Evolutionary conservation across 2,329 filamentous ascomycete genomes (phyloP), one percentile per base, ranked within the genome.

Genomic region (Cryphonectria naterciae): DNA sequence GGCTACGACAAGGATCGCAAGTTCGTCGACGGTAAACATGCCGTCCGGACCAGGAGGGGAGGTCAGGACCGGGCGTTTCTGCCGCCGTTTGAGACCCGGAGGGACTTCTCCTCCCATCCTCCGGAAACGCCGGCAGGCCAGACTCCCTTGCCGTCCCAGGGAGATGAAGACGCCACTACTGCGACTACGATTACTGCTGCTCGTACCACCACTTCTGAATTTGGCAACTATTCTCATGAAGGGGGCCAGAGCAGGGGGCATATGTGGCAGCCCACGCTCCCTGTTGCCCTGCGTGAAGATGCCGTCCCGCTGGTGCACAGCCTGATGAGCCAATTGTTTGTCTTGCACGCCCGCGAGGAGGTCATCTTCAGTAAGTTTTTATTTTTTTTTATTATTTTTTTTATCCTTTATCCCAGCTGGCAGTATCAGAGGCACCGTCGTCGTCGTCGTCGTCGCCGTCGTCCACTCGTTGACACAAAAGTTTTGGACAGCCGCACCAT

Each of bases 1-100:
- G 82, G 81, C n/a, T 83, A 82, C 71, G 78, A 81, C 62, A 77
- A 78, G 43, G 72, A 72, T 54, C 74, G 79, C 72, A 83, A 84
- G 74, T 83, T 83, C 68, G 79, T 84, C 35, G 74, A 76, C 25
- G 80, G 76, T 25, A 83, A 83, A 73, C 82, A 83, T 71, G 74
- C 76, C 22, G 78, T 83, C 65, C 78, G 80, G 35, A 75, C 77
- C 68, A 75, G 77, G 37, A 69, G 67, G 54, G 75, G 67, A 39
- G 75, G 1, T 32, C 65, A 52, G 52, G 43, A 54, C 25, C 52
- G 25, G 52, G 52, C 28, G 10, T 7, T 56, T 39, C 60, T 73
- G 43, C 73, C 74, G 60, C 35, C 65, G 69, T 41, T 39, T 49
- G 70, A 71, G 28, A 73, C 63, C 65, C 58, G 35, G 61, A 32